A percentile compares a stretch with the other conserved stretches of the same genome.
phyloP scores from a whole-genome alignment of 805 yeast species.

The Candida ovalis region DNA sequence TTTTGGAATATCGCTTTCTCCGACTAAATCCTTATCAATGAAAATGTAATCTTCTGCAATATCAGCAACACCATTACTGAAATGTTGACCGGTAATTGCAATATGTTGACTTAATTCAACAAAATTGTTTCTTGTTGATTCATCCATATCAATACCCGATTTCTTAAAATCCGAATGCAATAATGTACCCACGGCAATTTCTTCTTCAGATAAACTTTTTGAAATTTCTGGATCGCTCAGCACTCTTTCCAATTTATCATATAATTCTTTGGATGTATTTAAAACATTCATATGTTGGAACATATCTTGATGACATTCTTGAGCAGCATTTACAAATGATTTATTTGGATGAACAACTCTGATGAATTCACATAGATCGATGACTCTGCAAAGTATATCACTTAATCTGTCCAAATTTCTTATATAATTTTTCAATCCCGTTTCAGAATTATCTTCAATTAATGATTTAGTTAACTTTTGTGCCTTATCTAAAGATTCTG shows the following conservation, averaged over 20 bases:
- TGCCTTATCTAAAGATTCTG: conserved; percentile 62
- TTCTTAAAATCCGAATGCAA: conserved; percentile 81
- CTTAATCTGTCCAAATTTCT: conserved; percentile 75
- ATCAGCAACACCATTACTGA: conserved; percentile 47
- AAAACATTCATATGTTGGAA: conserved; percentile 91
- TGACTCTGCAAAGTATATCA: conserved; percentile 86
- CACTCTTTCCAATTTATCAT: conserved; percentile 53
- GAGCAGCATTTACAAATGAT: conserved; percentile 74
- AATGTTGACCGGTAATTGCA: conserved; percentile 76
- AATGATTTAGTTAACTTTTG: conserved; percentile 56
- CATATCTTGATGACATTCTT: conserved; percentile 80
- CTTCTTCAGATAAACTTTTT: conserved; percentile 59
- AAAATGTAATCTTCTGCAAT: conserved; percentile 24
- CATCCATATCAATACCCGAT: conserved; percentile 82
- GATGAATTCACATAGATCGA: conserved; percentile 90
- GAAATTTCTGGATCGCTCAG: conserved; percentile 38
- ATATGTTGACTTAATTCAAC: conserved; percentile 77
- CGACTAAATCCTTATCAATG: conserved; percentile 27
- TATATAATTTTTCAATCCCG: conserved; percentile 49
- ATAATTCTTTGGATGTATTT: conserved; percentile 77
- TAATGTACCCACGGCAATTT: conserved; percentile 74
- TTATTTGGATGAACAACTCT: conserved; percentile 82
- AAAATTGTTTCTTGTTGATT: conserved; percentile 59
- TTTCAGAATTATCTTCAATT: conserved; percentile 39
- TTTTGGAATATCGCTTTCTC: conserved; percentile 25